Evolutionary conservation across 805 yeast species (phyloP).

Genomic region (Suhomyces prunicola): DNA sequence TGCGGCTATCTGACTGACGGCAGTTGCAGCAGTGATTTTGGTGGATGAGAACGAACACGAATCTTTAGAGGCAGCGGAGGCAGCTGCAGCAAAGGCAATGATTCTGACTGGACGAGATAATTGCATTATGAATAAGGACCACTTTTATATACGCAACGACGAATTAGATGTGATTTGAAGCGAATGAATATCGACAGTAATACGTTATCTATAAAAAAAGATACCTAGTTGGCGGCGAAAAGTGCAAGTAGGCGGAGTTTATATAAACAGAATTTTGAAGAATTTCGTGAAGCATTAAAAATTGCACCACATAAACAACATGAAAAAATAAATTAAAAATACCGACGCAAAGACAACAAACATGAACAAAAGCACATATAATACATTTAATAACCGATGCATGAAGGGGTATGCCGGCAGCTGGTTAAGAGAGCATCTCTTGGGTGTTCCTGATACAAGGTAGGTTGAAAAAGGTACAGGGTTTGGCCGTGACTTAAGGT

Average conservation of each 20-base stretch:
- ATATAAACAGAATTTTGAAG: not conserved
- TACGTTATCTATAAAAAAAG: not conserved
- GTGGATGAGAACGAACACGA: constrained; percentile 37
- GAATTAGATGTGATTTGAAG: not conserved
- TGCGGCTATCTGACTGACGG: constrained; percentile 28
- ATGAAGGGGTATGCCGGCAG: not conserved
- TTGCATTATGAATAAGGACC: constrained; percentile 4
- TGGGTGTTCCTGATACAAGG: not conserved
- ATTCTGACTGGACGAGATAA: constrained; percentile 4
- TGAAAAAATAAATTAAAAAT: not conserved
- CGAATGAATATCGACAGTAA: constrained; percentile 1
- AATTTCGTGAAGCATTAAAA: not conserved
- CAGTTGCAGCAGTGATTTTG: constrained; percentile 39
- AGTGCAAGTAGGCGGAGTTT: not conserved
- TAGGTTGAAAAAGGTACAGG: not conserved
- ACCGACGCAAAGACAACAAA: not conserved
- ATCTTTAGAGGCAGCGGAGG: constrained; percentile 11
- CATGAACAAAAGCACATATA: not conserved
- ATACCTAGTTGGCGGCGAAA: not conserved
- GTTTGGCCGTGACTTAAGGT: not conserved
- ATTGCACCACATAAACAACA: not conserved
- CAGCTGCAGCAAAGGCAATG: constrained; percentile 5
- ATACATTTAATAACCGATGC: not conserved
- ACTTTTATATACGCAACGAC: not conserved
- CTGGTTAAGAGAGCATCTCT: not conserved